These are phyloP conservation scores for Peniophora sp. DNA, from an alignment of 1,284 basidiomycete species.

Conservation along the genomic window DNA sequence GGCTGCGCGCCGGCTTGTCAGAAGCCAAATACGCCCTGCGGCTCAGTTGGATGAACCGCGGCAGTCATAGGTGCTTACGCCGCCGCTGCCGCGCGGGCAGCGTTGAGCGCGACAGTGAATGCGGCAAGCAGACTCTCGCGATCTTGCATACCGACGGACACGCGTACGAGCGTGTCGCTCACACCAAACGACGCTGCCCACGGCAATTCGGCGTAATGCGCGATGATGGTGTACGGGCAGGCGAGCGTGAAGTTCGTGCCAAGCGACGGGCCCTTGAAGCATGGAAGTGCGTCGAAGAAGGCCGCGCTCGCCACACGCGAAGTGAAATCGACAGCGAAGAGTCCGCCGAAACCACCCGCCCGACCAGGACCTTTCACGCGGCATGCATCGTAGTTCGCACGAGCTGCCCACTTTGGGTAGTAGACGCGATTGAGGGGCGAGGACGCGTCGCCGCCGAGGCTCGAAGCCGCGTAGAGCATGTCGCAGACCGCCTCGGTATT, in stretches of 20 bases:
- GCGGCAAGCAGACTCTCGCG: conserved; percentile 47
- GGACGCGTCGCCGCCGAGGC: conserved; percentile 23
- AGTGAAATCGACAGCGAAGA: conserved; percentile 89
- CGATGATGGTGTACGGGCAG: conserved; percentile 89
- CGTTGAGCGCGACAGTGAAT: conserved; percentile 63
- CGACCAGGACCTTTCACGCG: conserved; percentile 26
- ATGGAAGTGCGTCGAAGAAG: conserved; percentile 84
- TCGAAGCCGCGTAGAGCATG: conserved; percentile 60
- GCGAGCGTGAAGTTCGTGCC: conserved; percentile 97
- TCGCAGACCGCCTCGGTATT: conserved; percentile 84
- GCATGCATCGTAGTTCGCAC: conserved; percentile 67
- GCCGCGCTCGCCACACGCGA: conserved; percentile 59
- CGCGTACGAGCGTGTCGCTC: conserved; percentile 76
- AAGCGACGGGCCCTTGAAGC: conserved; percentile 88
- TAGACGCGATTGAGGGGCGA: conserved; percentile 69
- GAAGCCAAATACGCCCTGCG: not conserved
- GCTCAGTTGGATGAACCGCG: conserved; percentile 12
- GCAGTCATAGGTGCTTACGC: not conserved
- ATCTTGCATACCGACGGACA: conserved; percentile 90
- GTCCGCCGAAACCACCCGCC: conserved; percentile 77
- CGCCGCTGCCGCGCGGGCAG: conserved; percentile 25
- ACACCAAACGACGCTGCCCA: conserved; percentile 91
- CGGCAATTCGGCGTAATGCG: conserved; percentile 86
- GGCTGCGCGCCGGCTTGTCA: conserved; percentile 1
- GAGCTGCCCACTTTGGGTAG: conserved; percentile 84